Evolutionary conservation across 495 filamentous ascomycete genomes (phyloP).

Genomic region (Trichoderma erinaceum): DNA sequence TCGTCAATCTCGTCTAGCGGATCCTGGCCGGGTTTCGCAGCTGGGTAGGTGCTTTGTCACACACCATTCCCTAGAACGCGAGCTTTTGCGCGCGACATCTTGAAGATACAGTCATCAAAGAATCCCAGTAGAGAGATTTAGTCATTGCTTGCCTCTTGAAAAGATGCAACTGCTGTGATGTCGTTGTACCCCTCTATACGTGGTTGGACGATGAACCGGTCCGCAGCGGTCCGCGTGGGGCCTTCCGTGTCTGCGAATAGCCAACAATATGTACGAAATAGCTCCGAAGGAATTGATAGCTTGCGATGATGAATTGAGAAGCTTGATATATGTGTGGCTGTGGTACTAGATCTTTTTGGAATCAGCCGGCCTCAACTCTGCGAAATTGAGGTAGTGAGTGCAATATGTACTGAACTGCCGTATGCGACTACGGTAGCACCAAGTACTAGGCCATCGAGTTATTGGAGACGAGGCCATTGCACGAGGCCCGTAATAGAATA

Average conservation of each 20-base stretch:
- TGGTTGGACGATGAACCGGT: not conserved
- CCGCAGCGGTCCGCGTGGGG: constrained; percentile 13
- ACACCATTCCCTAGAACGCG: not conserved
- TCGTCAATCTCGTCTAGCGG: too few relatives aligned
- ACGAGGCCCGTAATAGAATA: too few relatives aligned
- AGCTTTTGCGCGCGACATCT: too few relatives aligned
- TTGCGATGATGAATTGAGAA: not conserved
- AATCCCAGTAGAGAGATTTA: not conserved
- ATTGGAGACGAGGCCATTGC: too few relatives aligned
- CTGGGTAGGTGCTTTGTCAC: not conserved
- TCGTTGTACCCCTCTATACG: not conserved
- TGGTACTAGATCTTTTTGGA: not conserved
- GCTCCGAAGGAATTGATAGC: not conserved
- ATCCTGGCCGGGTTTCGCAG: too few relatives aligned
- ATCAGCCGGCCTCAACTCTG: not conserved
- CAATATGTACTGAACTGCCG: not conserved
- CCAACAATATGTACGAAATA: not conserved
- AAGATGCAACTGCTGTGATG: not conserved
- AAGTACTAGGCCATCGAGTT: too few relatives aligned
- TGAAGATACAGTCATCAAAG: not conserved
- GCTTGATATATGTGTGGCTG: not conserved
- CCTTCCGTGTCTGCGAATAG: not conserved
- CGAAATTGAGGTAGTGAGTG: not conserved
- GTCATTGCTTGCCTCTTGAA: not conserved
- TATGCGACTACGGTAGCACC: too few relatives aligned